Evolutionary conservation across 768 basidiomycete species (phyloP), one percentile per base, ranked within the genome.

Genomic region (Albatrellus ellisii): DNA sequence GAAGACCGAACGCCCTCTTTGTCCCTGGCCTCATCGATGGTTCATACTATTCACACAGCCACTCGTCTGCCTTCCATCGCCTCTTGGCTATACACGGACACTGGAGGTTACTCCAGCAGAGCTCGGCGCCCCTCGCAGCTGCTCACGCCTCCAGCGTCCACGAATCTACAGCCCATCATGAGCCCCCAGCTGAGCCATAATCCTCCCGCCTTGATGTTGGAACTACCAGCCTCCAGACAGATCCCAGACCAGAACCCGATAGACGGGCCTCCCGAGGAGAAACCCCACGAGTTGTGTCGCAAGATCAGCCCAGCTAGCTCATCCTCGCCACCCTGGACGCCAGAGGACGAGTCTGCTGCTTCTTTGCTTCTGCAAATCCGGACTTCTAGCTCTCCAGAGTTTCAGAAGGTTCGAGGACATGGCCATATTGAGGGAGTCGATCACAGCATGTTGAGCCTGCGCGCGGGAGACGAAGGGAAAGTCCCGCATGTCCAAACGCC

Each of bases 21-120:
- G n/a, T n/a, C n/a, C n/a, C n/a, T n/a, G n/a, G n/a, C n/a, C n/a
- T n/a, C n/a, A n/a, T n/a, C n/a, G n/a, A n/a, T n/a, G n/a, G n/a
- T n/a, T n/a, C n/a, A n/a, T n/a, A n/a, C n/a, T n/a, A n/a, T n/a
- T n/a, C n/a, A n/a, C n/a, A n/a, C n/a, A n/a, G n/a, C n/a, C 36
- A 45, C 47, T 9, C 49, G 49, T 33, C 47, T 51, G 36, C 49
- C 49, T 4, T 48, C 49, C 26, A 51, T 51, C 21, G 45, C 49
- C 1, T 45, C 49, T 12, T 51, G 49, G 49, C 49, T 51, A 3
- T 44, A 43, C 29, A 35, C 12, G n/a, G 9, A 10, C 11, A 35
- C n/a, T n/a, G n/a, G n/a, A n/a, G n/a, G n/a, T n/a, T n/a, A 33
- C 21, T 25, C 33, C 40, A 3, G 41, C 42, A 43, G 18, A 31